Evolutionary conservation across 257 asterid genomes (phyloP).

Genomic region (Knoxia roxburghii): DNA sequence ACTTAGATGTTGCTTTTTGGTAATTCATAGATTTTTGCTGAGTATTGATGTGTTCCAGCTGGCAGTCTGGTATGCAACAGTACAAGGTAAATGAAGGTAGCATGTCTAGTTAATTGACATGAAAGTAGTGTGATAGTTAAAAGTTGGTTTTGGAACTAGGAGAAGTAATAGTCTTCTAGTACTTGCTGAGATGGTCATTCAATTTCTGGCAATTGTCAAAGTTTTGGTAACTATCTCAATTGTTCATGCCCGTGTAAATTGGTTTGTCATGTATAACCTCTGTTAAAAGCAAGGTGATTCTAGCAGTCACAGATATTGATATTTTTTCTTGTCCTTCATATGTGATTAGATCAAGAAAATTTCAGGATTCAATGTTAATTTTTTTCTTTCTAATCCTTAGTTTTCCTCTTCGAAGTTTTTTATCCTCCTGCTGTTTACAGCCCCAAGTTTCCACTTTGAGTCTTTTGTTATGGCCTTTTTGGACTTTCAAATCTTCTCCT

Average conservation of each 20-base stretch:
- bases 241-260: background rate
- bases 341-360: background rate
- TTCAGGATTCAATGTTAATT: background rate
- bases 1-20: background rate
- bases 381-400: background rate
- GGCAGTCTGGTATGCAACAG: background rate
- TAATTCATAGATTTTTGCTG: background rate
- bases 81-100: background rate
- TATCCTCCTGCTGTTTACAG: background rate
- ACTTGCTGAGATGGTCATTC: background rate
- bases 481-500: background rate
- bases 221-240: background rate
- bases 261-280: background rate
- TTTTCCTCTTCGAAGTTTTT: background rate
- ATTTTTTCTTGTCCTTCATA: background rate
- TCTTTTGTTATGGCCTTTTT: background rate
- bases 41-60: background rate
- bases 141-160: background rate
- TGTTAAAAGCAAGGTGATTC: background rate
- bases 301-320: background rate
- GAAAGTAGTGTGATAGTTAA: background rate
- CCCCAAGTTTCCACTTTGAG: background rate
- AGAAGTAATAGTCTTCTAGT: background rate
- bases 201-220: background rate
- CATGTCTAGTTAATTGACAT: too few relatives aligned